Conservation (phyloP, 163 green algal genomes). For the Chlamydomonas reinhardtii region DNA sequence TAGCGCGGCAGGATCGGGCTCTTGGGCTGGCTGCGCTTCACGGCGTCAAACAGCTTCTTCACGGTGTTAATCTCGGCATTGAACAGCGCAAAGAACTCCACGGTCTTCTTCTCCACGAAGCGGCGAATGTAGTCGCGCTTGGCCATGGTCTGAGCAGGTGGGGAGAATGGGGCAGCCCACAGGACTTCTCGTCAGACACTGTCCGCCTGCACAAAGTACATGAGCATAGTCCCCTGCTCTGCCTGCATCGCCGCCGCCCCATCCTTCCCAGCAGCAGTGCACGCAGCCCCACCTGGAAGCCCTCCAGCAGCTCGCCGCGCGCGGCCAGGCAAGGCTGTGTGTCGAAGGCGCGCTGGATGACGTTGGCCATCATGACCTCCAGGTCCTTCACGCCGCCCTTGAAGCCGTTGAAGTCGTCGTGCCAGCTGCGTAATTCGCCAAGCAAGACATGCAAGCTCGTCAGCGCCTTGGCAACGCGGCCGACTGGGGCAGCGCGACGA, state of each 20-base stretch:
- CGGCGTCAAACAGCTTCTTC: conserved; percentile 88
- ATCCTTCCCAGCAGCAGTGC: no score
- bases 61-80: conserved; percentile 82
- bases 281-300: conserved; percentile 67
- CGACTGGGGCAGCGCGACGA: no score
- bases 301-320: conserved; percentile 83
- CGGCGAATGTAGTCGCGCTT: conserved; percentile 79
- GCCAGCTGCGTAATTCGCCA: conserved; percentile 74
- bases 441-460: no score
- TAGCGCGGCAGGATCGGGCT: conserved; percentile 79
- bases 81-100: conserved; percentile 76
- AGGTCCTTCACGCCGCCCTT: conserved; percentile 86
- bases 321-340: conserved; percentile 65
- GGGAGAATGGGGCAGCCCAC: conserved; percentile 11
- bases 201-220: no score
- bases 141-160: conserved; percentile 65
- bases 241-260: no score
- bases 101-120: conserved; percentile 84
- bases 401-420: conserved; percentile 93
- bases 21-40: conserved; percentile 70
- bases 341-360: conserved; percentile 82
- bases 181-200: no score
- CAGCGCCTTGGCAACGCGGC: no score
- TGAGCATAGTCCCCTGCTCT: no score
- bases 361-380: conserved; percentile 84